A percentile compares a stretch with the other conserved stretches of the same genome.
Conservation (phyloP, 208 protist genomes). For the Lotmaria passim region DNA sequence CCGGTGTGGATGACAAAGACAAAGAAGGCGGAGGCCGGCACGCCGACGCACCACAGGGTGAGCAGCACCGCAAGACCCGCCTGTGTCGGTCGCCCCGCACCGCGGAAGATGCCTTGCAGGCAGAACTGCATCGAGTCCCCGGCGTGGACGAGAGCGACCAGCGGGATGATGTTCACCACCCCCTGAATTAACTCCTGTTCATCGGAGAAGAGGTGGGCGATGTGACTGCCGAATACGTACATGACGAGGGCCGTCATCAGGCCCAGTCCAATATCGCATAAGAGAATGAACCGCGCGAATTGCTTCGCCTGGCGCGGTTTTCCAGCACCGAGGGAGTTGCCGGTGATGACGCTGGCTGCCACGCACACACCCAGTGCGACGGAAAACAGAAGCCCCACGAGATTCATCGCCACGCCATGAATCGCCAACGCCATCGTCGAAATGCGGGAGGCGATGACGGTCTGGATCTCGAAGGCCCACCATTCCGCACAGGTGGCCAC, state of each 20-base stretch:
- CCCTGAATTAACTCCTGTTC: slow-evolving; percentile 40
- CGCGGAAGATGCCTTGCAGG: slow-evolving; percentile 70
- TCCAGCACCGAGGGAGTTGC: slow-evolving; percentile 63
- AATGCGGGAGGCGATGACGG: slow-evolving; percentile 53
- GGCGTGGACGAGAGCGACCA: slow-evolving; percentile 57
- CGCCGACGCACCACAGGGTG: slow-evolving; percentile 69
- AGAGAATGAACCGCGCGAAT: slow-evolving; percentile 63
- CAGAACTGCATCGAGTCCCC: slow-evolving; percentile 75
- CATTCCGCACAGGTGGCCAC: slow-evolving; percentile 74
- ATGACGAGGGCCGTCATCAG: slow-evolving; percentile 42
- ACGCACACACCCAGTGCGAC: slow-evolving; percentile 73
- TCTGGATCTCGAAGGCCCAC: slow-evolving; percentile 80
- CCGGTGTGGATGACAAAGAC: slow-evolving; percentile 55
- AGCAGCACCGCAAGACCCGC: slow-evolving; percentile 58
- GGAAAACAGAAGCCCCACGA: slow-evolving; percentile 57
- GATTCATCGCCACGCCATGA: slow-evolving; percentile 66
- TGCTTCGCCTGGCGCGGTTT: slow-evolving; percentile 47
- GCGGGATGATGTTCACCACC: slow-evolving; percentile 51
- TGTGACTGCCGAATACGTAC: slow-evolving; percentile 55
- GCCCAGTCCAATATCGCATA: slow-evolving; percentile 51
- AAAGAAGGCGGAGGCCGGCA: slow-evolving; percentile 58
- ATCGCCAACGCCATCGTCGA: slow-evolving; percentile 52
- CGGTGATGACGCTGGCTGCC: slow-evolving; percentile 61
- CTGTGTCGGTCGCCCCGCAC: slow-evolving; percentile 51
- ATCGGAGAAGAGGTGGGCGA: slow-evolving; percentile 51